These are phyloP conservation scores for Begonia loranthoides DNA, from an alignment of 306 rosid species.

Conservation along the genomic window DNA sequence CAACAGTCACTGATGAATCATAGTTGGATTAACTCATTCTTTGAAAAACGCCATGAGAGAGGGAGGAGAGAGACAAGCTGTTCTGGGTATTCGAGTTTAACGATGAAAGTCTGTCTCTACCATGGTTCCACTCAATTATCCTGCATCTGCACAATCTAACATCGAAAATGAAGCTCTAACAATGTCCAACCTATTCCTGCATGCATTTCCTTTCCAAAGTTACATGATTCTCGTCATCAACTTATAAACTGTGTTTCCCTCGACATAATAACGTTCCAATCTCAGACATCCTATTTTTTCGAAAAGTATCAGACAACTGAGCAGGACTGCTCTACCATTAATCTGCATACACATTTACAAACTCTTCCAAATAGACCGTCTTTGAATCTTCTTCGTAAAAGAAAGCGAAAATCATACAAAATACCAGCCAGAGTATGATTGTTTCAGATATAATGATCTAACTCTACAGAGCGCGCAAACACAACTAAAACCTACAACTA, in stretches of 20 bases:
- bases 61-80: too few species aligned
- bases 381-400: too few species aligned
- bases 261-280: not conserved
- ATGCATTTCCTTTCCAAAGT: not conserved
- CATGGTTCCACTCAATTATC: not conserved
- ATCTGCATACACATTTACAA: too few species aligned
- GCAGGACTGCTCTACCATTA: too few species aligned
- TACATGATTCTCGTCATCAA: not conserved
- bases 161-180: not conserved
- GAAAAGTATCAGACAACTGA: too few species aligned
- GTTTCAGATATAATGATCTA: not conserved
- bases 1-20: not conserved
- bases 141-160: not conserved
- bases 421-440: not conserved
- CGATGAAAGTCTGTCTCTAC: slow-evolving; percentile 29
- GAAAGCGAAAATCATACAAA: not conserved
- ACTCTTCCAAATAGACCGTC: too few species aligned
- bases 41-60: not conserved
- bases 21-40: not conserved
- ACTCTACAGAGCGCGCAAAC: not conserved
- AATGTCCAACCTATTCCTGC: not conserved
- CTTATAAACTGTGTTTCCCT: not conserved
- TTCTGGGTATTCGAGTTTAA: slow-evolving; percentile 42
- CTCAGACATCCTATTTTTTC: too few species aligned
- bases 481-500: not conserved